Conservation (phyloP, 805 yeast species). For the Saturnispora sanitii region DNA sequence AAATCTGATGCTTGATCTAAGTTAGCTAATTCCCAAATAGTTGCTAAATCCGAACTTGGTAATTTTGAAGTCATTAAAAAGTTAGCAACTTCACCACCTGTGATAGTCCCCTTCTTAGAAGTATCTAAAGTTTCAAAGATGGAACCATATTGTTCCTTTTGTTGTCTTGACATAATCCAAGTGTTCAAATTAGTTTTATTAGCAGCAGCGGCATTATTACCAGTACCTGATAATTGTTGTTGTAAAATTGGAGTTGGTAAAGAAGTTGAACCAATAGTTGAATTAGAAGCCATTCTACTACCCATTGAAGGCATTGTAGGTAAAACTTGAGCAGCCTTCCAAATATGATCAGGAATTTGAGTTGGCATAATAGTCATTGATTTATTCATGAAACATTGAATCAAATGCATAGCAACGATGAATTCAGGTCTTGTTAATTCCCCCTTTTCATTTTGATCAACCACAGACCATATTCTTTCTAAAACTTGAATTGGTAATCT, state of each 20-base stretch:
- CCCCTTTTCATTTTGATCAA: slow-evolving; percentile 70
- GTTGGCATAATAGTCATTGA: slow-evolving; percentile 40
- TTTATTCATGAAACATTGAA: slow-evolving; percentile 65
- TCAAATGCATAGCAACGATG: slow-evolving; percentile 88
- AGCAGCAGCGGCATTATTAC: slow-evolving; percentile 7
- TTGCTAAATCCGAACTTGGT: slow-evolving; percentile 74
- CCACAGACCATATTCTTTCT: slow-evolving; percentile 84
- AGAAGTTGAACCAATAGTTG: slow-evolving; percentile 14
- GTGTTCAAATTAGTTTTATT: slow-evolving; percentile 19
- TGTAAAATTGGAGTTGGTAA: slow-evolving; percentile 10
- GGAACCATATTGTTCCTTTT: slow-evolving; percentile 66
- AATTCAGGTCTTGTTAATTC: slow-evolving; percentile 65
- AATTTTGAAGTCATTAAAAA: slow-evolving; percentile 83
- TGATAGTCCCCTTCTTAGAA: slow-evolving; percentile 46
- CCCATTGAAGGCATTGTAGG: slow-evolving; percentile 7
- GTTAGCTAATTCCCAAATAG: slow-evolving; percentile 92
- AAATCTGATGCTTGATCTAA: slow-evolving; percentile 78
- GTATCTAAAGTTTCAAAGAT: slow-evolving; percentile 76
- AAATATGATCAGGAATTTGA: slow-evolving; percentile 25
- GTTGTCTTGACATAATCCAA: slow-evolving; percentile 62
- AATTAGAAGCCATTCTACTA: slow-evolving; percentile 1
- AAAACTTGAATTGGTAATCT: slow-evolving; percentile 65
- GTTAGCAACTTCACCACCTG: slow-evolving; percentile 76
- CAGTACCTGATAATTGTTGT: slow-evolving; percentile 10
- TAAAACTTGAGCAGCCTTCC: slow-evolving; percentile 23